Evolutionary conservation across 106 monocot species (phyloP), one percentile per base, ranked within the genome.

Genomic region (Allium cepa): DNA sequence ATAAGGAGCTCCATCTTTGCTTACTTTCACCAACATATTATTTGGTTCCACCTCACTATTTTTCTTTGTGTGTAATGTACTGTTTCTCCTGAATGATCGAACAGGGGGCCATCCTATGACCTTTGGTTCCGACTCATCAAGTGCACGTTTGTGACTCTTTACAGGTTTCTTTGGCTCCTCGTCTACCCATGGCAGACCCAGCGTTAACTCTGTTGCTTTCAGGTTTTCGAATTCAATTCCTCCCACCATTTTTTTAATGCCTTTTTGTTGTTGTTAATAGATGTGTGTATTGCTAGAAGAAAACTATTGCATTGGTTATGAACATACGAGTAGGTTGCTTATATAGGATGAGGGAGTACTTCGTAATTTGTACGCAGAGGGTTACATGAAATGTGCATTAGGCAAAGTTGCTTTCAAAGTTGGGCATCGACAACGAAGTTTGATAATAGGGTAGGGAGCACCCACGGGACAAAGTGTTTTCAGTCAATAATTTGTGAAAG

Each of bases 1-100:
- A 71, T 95, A 95, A 4, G 94, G 94, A 57, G 91, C 91, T 11
- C 94, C 94, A 55, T 95, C 94, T 91, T 91, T 95, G 81, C 94
- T 88, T 11, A 91, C 94, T 62, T 95, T 95, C 79, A 95, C 88
- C 10, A 82, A 83, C 36, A 36, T 36, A 36, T 5, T 36, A 36
- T 36, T 36, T 36, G 36, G 36, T 36, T 36, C 36, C 36, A 36
- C 36, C 36, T 36, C 4, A 36, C 4, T 36, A 2, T 36, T 36
- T 36, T 36, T 36, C 36, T 36, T 36, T 36, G 36, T 5, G 4
- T 56, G 11, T 4, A 16, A 1, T 9, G 4, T 56, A 3, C 4
- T 56, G 16, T 16, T 56, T 56, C 3, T 56, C 14, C 11, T 56
- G 56, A 56, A 56, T 0, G 56, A 55, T 55, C 53, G 53, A 15